Percentiles rank a stretch among this genome's conserved stretches.
These are phyloP conservation scores for Lentinula lateritia DNA, from an alignment of 768 basidiomycete genomes.

Conservation along the genomic window DNA sequence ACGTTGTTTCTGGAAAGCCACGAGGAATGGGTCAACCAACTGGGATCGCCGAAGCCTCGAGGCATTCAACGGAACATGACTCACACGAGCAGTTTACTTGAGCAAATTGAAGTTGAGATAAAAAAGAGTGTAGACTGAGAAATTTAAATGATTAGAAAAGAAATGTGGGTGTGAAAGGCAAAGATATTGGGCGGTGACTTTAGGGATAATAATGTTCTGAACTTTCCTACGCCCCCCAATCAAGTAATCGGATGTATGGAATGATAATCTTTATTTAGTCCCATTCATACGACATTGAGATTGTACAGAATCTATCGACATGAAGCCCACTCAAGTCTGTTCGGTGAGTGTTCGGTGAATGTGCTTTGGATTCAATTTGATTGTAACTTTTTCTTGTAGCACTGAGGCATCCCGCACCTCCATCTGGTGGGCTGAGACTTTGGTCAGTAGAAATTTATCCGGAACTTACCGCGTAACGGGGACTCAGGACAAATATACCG, in stretches of 20 bases:
- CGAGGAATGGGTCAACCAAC: background rate
- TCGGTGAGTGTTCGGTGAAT: too few relatives aligned
- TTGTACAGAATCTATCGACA: too few relatives aligned
- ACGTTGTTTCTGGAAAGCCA: background rate
- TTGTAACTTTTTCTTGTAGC: too few relatives aligned
- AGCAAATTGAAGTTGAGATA: background rate
- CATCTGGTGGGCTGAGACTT: too few relatives aligned
- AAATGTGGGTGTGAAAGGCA: background rate
- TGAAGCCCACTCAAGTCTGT: too few relatives aligned
- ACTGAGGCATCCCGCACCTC: too few relatives aligned
- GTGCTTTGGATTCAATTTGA: too few relatives aligned
- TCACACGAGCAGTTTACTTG: background rate
- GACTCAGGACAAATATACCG: too few relatives aligned
- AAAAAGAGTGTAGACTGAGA: background rate
- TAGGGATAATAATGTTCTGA: background rate
- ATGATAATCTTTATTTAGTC: background rate
- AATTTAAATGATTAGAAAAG: background rate
- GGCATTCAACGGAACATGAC: background rate
- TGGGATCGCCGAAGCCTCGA: background rate
- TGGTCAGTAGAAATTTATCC: too few relatives aligned
- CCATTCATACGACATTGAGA: background rate
- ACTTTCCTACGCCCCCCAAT: background rate
- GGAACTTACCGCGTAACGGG: too few relatives aligned
- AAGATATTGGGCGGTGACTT: background rate
- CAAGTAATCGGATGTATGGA: background rate